A percentile compares a stretch with the other conserved stretches of the same genome.
phyloP scores from a whole-genome alignment of 768 basidiomycete genomes.

The Phlebiopsis gigantea region DNA sequence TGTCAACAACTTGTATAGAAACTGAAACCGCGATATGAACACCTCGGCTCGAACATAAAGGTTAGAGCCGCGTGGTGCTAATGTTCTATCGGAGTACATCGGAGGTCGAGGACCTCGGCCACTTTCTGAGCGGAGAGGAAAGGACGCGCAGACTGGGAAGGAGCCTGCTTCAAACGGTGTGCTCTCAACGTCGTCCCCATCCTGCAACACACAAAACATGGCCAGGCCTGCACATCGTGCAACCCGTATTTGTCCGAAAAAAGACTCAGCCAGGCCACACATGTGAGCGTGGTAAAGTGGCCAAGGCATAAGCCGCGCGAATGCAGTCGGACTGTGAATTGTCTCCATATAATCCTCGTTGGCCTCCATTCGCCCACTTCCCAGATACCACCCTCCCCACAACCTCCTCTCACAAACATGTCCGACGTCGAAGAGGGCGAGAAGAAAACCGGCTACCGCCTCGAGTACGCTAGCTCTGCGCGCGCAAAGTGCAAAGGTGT shows the following conservation, averaged over 20 bases:
- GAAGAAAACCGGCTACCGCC: constrained; percentile 64
- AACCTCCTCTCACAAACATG: constrained; percentile 19
- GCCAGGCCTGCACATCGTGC: background rate
- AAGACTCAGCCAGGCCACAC: background rate
- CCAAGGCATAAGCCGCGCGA: constrained; percentile 16
- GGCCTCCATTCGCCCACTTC: constrained; percentile 17
- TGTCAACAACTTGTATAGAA: too few species aligned
- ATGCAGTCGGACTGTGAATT: constrained; percentile 32
- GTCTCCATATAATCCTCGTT: constrained; percentile 23
- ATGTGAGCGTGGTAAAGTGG: constrained; percentile 4
- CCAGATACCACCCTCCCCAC: constrained; percentile 11
- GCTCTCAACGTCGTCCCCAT: background rate
- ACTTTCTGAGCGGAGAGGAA: background rate
- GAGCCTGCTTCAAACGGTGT: background rate
- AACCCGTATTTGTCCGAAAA: background rate
- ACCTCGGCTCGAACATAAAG: too few species aligned
- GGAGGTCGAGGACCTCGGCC: background rate
- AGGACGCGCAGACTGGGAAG: background rate
- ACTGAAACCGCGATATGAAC: too few species aligned
- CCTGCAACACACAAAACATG: background rate
- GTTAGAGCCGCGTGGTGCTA: too few species aligned
- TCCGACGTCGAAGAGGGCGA: constrained; percentile 32
- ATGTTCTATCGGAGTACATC: background rate
- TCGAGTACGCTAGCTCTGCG: constrained; percentile 67
- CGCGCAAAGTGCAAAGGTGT: constrained; percentile 79